phyloP scores from a whole-genome alignment of 768 basidiomycete genomes.

The Thelephora ganbajun region DNA sequence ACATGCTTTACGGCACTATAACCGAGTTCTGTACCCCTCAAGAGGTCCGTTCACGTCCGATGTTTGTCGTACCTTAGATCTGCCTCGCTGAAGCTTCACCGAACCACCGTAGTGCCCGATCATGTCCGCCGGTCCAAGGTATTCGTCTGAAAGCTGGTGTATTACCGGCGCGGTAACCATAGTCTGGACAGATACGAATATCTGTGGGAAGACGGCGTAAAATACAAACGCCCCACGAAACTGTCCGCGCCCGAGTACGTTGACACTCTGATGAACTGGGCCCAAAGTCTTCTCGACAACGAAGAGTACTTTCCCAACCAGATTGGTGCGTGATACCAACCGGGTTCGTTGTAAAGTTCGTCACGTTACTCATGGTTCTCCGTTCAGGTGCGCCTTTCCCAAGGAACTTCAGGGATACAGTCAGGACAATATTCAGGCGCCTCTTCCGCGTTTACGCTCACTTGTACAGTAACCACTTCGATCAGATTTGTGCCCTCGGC shows the following conservation, averaged over 20 bases:
- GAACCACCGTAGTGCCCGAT: slow-evolving; percentile 64
- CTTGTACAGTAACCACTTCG: slow-evolving; percentile 98
- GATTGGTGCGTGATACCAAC: slow-evolving; percentile 45
- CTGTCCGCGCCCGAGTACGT: slow-evolving; percentile 94
- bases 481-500: slow-evolving; percentile 94
- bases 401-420: slow-evolving; percentile 76
- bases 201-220: slow-evolving; percentile 85
- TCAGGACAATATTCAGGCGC: slow-evolving; percentile 83
- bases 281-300: slow-evolving; percentile 84
- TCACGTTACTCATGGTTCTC: not conserved
- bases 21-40: slow-evolving; percentile 95
- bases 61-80: not conserved
- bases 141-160: not conserved
- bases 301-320: slow-evolving; percentile 87
- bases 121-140: slow-evolving; percentile 94
- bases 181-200: slow-evolving; percentile 64
- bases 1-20: slow-evolving; percentile 97
- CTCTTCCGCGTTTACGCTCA: slow-evolving; percentile 97
- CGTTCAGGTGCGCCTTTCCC: slow-evolving; percentile 77
- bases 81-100: slow-evolving; percentile 2
- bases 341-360: slow-evolving; percentile 1
- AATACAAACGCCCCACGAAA: slow-evolving; percentile 84
- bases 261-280: slow-evolving; percentile 98
- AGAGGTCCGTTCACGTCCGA: slow-evolving; percentile 40
- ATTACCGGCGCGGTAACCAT: not conserved